phyloP scores from a whole-genome alignment of 192 early-diverging fungal genomes.

The Jimgerdemannia lactiflua region DNA sequence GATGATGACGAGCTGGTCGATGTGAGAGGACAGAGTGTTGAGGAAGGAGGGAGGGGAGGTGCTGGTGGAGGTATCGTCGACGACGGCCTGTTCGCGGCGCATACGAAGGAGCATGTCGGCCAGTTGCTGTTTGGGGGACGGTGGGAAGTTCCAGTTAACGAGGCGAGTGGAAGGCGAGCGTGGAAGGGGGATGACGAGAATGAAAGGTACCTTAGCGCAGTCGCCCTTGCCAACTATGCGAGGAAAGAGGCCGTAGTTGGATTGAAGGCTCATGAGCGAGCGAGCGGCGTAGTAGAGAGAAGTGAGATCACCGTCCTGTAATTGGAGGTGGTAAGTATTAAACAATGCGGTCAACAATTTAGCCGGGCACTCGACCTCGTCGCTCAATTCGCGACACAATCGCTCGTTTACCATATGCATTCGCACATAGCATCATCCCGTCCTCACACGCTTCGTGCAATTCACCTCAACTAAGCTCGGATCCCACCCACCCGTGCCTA shows the following conservation, averaged over 20 bases:
- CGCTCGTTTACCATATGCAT: neutral
- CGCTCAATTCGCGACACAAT: no score
- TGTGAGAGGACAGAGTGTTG: constrained; percentile 56
- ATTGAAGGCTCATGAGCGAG: constrained; percentile 88
- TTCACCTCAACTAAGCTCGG: no score
- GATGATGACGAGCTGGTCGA: constrained; percentile 86
- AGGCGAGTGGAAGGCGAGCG: neutral
- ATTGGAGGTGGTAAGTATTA: neutral
- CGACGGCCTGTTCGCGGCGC: constrained; percentile 72
- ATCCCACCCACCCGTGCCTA: neutral
- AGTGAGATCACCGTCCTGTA: constrained; percentile 73
- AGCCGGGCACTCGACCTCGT: no score
- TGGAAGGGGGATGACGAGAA: neutral
- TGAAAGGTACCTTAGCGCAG: constrained; percentile 56
- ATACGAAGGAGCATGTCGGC: constrained; percentile 80
- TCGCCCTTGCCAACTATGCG: constrained; percentile 90
- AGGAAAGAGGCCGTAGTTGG: constrained; percentile 86
- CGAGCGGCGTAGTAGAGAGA: constrained; percentile 70
- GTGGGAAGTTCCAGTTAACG: no score
- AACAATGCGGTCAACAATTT: neutral
- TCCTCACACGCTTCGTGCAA: no score
- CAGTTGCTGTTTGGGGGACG: constrained; percentile 32
- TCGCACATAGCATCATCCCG: no score
- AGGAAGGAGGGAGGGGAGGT: constrained; percentile 9
- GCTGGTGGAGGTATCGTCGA: constrained; percentile 38